Evolutionary conservation across 148 eudicot genomes (phyloP).

Genomic region (Cornus kousa): DNA sequence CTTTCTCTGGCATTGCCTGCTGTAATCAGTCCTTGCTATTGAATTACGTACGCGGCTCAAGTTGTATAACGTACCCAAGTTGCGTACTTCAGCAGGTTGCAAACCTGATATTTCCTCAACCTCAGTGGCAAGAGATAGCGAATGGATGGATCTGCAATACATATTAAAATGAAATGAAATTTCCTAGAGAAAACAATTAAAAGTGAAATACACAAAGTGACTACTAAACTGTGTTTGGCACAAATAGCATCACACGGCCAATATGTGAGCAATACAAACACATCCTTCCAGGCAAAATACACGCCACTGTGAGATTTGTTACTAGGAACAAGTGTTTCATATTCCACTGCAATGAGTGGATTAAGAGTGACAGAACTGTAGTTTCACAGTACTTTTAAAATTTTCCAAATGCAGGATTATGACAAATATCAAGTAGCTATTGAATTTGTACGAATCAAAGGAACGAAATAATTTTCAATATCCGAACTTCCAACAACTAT

Average conservation of each 20-base stretch:
- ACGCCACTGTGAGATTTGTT: neutral
- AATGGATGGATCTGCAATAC: constrained; percentile 57
- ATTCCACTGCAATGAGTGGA: neutral
- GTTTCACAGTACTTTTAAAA: neutral
- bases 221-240: neutral
- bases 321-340: neutral
- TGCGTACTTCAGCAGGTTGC: constrained; percentile 85
- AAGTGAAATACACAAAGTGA: neutral
- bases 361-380: neutral
- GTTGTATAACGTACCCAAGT: constrained; percentile 55
- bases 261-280: neutral
- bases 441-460: neutral
- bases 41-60: constrained; percentile 1
- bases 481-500: neutral
- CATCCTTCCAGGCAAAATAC: neutral
- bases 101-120: constrained; percentile 81
- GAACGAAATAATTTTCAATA: neutral
- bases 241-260: neutral
- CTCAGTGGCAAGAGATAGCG: constrained; percentile 73
- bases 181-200: neutral
- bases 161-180: neutral
- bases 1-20: neutral
- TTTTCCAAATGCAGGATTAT: neutral
- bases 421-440: neutral
- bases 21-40: neutral